Evolutionary conservation across 768 basidiomycete species (phyloP), one percentile per base, ranked within the genome.

Genomic region (Auricularia auricula-judae): DNA sequence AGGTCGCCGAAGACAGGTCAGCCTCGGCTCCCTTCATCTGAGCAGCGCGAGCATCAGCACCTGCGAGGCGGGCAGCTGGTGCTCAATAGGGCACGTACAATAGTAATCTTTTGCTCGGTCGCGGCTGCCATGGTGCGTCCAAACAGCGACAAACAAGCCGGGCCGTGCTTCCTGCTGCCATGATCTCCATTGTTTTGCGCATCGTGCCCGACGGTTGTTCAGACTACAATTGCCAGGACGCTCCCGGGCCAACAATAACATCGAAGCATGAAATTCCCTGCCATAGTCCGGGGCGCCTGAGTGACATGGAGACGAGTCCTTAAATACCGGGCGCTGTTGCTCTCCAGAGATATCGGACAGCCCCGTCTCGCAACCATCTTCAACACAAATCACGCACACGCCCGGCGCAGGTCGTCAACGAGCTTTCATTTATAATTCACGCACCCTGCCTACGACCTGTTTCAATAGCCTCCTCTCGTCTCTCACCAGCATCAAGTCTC

Each of bases 1-100:
- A 99, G 1, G 96, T 98, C 4, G 90, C 94, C 4, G 90, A 85
- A 18, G 91, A 90, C 68, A 94, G 79, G 72, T 95, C 91, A 0
- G 86, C 47, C 47, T 51, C 47, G 4, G 14, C 14, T 8, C 47
- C 47, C 47, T 51, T 51, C 47, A 51, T 51, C 47, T 51, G 47
- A 42, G 39, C 8, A 42, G 39, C 8, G 12, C 39, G 39, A 42
- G 39, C 39, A 42, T 42, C 39, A 42, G 12, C 39, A 2, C 39
- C 8, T 42, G 39, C 39, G 7, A 7, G 39, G 12, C 39, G 39
- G 29, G 29, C 29, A 29, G 29, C 29, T 42, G 39, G 39, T 8
- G 39, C 8, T 42, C 39, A 42, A 42, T 42, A 42, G 39, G 8
- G 8, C 39, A 14, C 39, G 39, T 14, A 42, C 39, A 42, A 42